Percentiles rank a stretch among this genome's conserved stretches.
phyloP scores from a whole-genome alignment of 2,329 filamentous ascomycete genomes.

The Fusarium bactridioides region DNA sequence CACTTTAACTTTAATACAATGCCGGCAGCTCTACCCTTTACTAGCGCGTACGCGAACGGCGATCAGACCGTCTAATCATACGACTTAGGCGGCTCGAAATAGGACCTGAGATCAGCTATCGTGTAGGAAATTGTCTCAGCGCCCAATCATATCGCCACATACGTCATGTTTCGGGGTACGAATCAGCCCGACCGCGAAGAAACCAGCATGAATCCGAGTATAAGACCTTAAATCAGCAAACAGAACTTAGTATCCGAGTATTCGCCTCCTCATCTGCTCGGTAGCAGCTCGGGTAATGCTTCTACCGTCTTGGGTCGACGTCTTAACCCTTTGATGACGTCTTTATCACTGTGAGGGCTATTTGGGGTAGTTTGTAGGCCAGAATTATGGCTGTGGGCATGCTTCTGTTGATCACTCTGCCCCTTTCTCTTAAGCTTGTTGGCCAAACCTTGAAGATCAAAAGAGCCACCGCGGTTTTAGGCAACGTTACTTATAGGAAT shows the following conservation, averaged over 20 bases:
- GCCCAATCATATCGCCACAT: not conserved
- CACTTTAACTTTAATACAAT: too few species aligned
- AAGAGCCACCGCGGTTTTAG: too few species aligned
- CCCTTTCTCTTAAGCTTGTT: not conserved
- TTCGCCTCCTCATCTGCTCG: not conserved
- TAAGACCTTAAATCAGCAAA: too few species aligned
- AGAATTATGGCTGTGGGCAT: not conserved
- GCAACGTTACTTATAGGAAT: not conserved
- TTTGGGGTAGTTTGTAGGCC: too few species aligned
- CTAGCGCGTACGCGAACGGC: not conserved
- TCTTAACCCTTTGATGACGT: not conserved
- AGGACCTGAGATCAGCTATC: not conserved
- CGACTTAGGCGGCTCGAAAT: not conserved
- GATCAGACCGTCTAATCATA: not conserved
- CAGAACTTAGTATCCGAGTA: too few species aligned
- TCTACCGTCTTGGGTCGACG: rapidly evolving
- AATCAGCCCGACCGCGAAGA: not conserved
- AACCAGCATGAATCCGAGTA: too few species aligned
- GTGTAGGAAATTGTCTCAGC: not conserved
- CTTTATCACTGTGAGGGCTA: not conserved
- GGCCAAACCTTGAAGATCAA: not conserved
- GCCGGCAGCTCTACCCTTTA: too few species aligned
- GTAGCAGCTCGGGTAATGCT: not conserved
- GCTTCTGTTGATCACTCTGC: not conserved
- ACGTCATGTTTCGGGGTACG: not conserved